Conservation (phyloP, 305 asterid genomes). For the Fraxinus latifolia region DNA sequence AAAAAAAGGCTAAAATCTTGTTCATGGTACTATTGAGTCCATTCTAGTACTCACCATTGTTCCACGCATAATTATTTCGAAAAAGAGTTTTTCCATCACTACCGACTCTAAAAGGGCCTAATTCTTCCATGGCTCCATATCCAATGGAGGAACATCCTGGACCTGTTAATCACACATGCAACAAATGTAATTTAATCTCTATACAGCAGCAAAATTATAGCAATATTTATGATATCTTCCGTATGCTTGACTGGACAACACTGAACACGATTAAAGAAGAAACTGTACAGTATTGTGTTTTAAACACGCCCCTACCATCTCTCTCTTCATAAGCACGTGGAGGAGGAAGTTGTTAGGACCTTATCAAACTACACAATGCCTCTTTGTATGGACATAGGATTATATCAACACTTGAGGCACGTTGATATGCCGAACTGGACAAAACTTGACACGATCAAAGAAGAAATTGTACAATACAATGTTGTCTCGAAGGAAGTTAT, state of each 20-base stretch:
- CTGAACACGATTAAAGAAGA: not conserved
- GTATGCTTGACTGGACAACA: not conserved
- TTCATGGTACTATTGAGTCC: not conserved
- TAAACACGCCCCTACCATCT: not conserved
- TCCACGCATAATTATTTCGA: constrained; percentile 46
- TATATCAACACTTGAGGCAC: not conserved
- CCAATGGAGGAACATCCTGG: constrained; percentile 61
- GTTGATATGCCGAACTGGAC: not conserved
- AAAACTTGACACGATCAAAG: not conserved
- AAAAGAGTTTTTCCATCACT: constrained; percentile 46
- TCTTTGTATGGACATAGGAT: not conserved
- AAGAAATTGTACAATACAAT: not conserved
- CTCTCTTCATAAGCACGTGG: not conserved
- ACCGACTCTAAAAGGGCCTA: constrained; percentile 50
- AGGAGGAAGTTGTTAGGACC: not conserved
- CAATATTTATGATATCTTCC: not conserved
- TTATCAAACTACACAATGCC: not conserved
- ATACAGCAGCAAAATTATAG: not conserved
- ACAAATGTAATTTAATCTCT: not conserved
- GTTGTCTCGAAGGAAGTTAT: not conserved
- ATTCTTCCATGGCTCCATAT: constrained; percentile 46
- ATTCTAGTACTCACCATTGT: constrained; percentile 28
- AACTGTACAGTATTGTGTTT: not conserved
- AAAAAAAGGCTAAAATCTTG: not conserved
- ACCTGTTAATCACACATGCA: constrained; percentile 25